Percentiles rank a stretch among this genome's conserved stretches.
These are phyloP conservation scores for Malassezia furfur DNA, from an alignment of 1,284 basidiomycete genomes.

Conservation along the genomic window DNA sequence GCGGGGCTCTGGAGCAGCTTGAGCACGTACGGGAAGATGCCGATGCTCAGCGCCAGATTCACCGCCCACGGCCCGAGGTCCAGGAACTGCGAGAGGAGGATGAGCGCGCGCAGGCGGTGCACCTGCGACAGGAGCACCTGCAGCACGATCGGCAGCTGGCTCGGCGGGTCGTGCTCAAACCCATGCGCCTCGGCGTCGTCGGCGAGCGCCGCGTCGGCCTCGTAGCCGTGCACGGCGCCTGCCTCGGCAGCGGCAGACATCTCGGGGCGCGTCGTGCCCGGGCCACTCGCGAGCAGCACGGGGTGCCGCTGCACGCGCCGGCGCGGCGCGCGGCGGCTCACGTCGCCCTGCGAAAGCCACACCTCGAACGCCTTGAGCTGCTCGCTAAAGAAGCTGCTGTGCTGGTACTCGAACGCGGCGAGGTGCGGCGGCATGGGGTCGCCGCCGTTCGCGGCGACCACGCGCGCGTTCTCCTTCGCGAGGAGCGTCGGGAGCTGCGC, in stretches of 20 bases:
- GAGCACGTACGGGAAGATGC: slow-evolving; percentile 97
- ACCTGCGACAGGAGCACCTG: slow-evolving; percentile 94
- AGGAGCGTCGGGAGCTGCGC: slow-evolving; percentile 84
- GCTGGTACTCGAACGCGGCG: slow-evolving; percentile 57
- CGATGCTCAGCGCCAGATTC: slow-evolving; percentile 89
- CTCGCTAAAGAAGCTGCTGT: slow-evolving; percentile 91
- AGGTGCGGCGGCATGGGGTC: slow-evolving; percentile 47
- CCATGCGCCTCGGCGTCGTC: slow-evolving; percentile 53
- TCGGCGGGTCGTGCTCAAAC: slow-evolving; percentile 63
- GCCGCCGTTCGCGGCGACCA: slow-evolving; percentile 46
- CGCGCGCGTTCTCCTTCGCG: slow-evolving; percentile 56
- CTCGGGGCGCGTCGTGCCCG: slow-evolving; percentile 50
- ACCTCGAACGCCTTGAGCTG: slow-evolving; percentile 96
- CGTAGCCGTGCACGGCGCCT: slow-evolving; percentile 3
- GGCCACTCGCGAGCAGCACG: slow-evolving; percentile 51
- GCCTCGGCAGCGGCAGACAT: background rate
- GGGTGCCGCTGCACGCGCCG: slow-evolving; percentile 62
- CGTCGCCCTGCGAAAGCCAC: slow-evolving; percentile 60
- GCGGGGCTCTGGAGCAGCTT: slow-evolving; percentile 90
- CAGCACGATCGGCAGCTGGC: slow-evolving; percentile 91
- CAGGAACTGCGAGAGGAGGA: slow-evolving; percentile 92
- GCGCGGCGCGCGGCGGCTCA: slow-evolving; percentile 49
- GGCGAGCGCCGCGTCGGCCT: slow-evolving; percentile 10
- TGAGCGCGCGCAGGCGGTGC: slow-evolving; percentile 85
- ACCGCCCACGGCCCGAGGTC: slow-evolving; percentile 98